Conservation (phyloP, 2,329 filamentous ascomycete species). For the Emergomyces africanus region DNA sequence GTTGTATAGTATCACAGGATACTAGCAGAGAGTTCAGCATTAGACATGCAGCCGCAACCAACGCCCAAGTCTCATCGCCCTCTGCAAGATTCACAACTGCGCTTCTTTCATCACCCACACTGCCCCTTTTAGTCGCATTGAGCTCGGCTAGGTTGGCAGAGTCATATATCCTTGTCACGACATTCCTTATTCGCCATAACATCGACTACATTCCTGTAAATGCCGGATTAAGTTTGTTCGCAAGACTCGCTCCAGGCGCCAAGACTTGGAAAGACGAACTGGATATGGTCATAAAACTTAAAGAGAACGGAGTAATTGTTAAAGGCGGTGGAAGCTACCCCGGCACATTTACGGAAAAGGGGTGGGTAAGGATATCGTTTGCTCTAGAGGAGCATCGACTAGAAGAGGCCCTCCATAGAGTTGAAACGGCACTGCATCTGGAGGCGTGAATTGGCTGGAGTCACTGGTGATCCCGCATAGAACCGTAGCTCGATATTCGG, state of each 20-base stretch:
- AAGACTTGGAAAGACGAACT: constrained; percentile 17
- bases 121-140: constrained; percentile 13
- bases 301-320: constrained; percentile 14
- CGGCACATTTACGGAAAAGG: constrained; percentile 13
- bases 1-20: constrained; percentile 14
- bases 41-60: constrained; percentile 11
- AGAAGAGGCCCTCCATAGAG: constrained; percentile 11
- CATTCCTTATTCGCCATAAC: constrained; percentile 12
- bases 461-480: background rate
- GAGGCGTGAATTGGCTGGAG: background rate
- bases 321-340: constrained; percentile 12
- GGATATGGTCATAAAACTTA: constrained; percentile 9
- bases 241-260: constrained; percentile 11
- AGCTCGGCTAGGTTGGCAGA: constrained; percentile 14
- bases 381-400: constrained; percentile 11
- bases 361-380: constrained; percentile 18
- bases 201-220: constrained; percentile 17
- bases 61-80: constrained; percentile 13
- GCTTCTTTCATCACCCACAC: constrained; percentile 14
- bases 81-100: constrained; percentile 12
- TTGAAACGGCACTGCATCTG: constrained; percentile 7
- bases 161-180: constrained; percentile 15
- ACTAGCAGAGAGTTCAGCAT: constrained; percentile 12
- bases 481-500: too few relatives aligned
- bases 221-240: constrained; percentile 16